phyloP scores from a whole-genome alignment of 1,284 basidiomycete species.

The Melanopsichium pennsylvanicum region DNA sequence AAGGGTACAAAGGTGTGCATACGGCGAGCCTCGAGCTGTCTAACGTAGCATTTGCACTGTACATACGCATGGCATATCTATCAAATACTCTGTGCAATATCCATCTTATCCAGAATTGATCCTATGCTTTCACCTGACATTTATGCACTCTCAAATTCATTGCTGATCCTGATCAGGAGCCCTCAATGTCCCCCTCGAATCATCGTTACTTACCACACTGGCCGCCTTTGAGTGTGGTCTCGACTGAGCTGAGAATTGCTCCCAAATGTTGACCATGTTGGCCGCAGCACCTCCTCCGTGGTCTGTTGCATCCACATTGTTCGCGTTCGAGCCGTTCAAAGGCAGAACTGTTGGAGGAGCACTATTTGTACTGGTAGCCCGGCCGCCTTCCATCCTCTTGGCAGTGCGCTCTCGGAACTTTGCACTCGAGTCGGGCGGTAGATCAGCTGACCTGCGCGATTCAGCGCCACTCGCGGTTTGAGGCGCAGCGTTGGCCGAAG shows the following conservation, averaged over 20 bases:
- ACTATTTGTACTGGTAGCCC: constrained; percentile 42
- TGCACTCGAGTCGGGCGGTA: constrained; percentile 53
- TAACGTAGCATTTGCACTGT: too few species aligned
- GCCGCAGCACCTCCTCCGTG: background rate
- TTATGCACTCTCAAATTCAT: background rate
- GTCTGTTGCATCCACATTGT: background rate
- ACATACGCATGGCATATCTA: background rate
- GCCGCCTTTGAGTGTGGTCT: constrained; percentile 36
- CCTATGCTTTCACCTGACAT: background rate
- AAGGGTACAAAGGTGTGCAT: too few species aligned
- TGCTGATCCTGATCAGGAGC: constrained; percentile 47
- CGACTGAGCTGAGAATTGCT: constrained; percentile 32
- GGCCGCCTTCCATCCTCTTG: constrained; percentile 40
- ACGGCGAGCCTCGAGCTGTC: too few species aligned
- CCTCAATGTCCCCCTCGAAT: constrained; percentile 23
- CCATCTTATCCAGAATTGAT: background rate
- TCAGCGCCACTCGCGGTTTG: constrained; percentile 3
- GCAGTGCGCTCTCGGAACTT: constrained; percentile 45
- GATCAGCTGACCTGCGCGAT: constrained; percentile 34
- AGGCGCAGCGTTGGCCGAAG: constrained; percentile 2
- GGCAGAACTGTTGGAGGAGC: constrained; percentile 32
- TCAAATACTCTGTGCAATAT: background rate
- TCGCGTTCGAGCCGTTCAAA: background rate
- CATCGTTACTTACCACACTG: constrained; percentile 30
- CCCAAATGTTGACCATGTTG: constrained; percentile 44